phyloP scores from a whole-genome alignment of 2,329 filamentous ascomycete genomes.

The Hypocrella siamensis region DNA sequence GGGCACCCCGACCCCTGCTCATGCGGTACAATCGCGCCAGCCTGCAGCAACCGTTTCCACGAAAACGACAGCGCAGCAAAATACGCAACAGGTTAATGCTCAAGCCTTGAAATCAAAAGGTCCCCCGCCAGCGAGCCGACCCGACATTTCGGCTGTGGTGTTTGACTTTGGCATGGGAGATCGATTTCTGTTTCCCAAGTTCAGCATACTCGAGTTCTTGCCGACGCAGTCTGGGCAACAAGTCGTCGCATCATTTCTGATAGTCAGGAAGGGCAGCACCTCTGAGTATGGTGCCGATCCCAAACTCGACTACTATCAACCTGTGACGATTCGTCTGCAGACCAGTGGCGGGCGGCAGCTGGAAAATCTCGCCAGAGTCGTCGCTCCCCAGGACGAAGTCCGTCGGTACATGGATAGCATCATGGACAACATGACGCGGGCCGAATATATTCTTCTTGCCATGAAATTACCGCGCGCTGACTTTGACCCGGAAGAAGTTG shows the following conservation, averaged over 20 bases:
- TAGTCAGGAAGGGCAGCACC: slow-evolving; percentile 56
- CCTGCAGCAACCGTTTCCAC: slow-evolving; percentile 13
- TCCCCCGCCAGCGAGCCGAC: slow-evolving; percentile 34
- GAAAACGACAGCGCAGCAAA: slow-evolving; percentile 14
- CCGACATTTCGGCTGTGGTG: slow-evolving; percentile 49
- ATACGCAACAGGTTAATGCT: slow-evolving; percentile 17
- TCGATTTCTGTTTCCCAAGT: slow-evolving; percentile 63
- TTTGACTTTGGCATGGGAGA: slow-evolving; percentile 62
- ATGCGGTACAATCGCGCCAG: slow-evolving; percentile 11
- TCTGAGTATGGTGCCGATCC: slow-evolving; percentile 50
- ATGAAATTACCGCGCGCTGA: slow-evolving; percentile 43
- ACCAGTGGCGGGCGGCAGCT: slow-evolving; percentile 38
- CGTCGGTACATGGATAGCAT: slow-evolving; percentile 53
- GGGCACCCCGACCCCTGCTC: slow-evolving; percentile 11
- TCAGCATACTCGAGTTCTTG: slow-evolving; percentile 58
- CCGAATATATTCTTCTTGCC: slow-evolving; percentile 50
- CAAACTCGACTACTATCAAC: slow-evolving; percentile 58
- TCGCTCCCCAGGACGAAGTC: slow-evolving; percentile 48
- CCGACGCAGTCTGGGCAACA: slow-evolving; percentile 33
- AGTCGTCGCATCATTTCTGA: slow-evolving; percentile 60
- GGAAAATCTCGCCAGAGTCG: slow-evolving; percentile 43
- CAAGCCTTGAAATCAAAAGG: slow-evolving; percentile 47
- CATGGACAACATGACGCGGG: slow-evolving; percentile 53
- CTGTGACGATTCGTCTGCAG: slow-evolving; percentile 48
- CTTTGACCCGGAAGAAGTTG: slow-evolving; percentile 14